These are phyloP conservation scores for Plicaturopsis crispa DNA, from an alignment of 768 basidiomycete genomes.

Conservation along the genomic window DNA sequence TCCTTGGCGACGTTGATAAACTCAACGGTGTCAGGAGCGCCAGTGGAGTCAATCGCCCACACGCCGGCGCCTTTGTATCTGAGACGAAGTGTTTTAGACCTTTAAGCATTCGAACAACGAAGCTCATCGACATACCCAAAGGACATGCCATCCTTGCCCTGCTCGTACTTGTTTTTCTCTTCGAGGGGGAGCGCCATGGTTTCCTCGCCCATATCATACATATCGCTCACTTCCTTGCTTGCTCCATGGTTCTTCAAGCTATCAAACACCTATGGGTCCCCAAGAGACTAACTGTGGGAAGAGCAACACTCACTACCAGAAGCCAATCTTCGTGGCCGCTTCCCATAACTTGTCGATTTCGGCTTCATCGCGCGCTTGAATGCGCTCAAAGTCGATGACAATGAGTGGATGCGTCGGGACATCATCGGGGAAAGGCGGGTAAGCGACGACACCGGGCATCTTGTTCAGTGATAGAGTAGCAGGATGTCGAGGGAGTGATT, in stretches of 20 bases:
- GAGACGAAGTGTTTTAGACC: slow-evolving; percentile 2
- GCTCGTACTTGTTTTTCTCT: slow-evolving; percentile 52
- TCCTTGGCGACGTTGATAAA: slow-evolving; percentile 54
- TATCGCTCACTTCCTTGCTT: slow-evolving; percentile 35
- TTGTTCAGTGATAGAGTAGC: too few relatives aligned
- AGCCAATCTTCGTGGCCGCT: slow-evolving; percentile 51
- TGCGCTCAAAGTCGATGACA: slow-evolving; percentile 44
- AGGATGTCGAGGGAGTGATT: too few relatives aligned
- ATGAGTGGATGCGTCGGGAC: slow-evolving; percentile 47
- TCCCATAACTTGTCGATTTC: slow-evolving; percentile 49
- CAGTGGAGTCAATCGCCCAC: slow-evolving; percentile 53
- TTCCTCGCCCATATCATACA: slow-evolving; percentile 50
- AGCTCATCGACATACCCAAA: slow-evolving; percentile 28
- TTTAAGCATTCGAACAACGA: too few relatives aligned
- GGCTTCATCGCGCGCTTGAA: slow-evolving; percentile 28
- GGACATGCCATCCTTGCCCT: slow-evolving; percentile 38
- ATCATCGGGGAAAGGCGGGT: slow-evolving; percentile 43
- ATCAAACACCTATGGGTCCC: background rate
- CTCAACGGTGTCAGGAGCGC: slow-evolving; percentile 48
- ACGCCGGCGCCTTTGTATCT: slow-evolving; percentile 60
- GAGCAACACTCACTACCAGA: slow-evolving; percentile 51
- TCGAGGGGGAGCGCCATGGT: slow-evolving; percentile 45
- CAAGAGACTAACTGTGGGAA: background rate
- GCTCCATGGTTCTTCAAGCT: slow-evolving; percentile 53
- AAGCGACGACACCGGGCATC: too few relatives aligned